These are phyloP conservation scores for Porcisia hertigi DNA, from an alignment of 208 protist genomes.

Conservation along the genomic window DNA sequence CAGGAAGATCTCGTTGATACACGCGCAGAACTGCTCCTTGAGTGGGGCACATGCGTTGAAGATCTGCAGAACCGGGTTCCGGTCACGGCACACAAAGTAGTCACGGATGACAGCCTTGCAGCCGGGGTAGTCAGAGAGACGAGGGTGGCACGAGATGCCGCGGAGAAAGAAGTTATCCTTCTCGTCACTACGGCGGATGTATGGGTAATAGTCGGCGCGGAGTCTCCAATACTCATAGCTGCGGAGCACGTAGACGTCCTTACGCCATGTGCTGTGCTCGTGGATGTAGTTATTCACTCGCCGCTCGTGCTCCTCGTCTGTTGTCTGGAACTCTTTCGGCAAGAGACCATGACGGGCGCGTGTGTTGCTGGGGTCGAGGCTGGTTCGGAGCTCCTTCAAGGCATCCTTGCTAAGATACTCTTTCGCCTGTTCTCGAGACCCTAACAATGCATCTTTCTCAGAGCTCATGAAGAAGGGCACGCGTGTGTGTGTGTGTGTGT, in stretches of 20 bases:
- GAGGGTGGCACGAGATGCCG: slow-evolving; percentile 73
- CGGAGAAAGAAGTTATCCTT: slow-evolving; percentile 85
- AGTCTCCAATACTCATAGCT: slow-evolving; percentile 82
- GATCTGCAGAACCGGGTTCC: slow-evolving; percentile 65
- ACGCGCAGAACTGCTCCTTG: slow-evolving; percentile 85
- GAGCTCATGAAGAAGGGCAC: background rate
- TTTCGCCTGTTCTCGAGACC: slow-evolving; percentile 39
- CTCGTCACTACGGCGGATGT: slow-evolving; percentile 65
- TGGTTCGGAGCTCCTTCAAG: slow-evolving; percentile 47
- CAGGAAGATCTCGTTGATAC: slow-evolving; percentile 87
- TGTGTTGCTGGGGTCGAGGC: slow-evolving; percentile 39
- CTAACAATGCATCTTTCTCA: slow-evolving; percentile 14
- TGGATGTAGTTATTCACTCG: slow-evolving; percentile 68
- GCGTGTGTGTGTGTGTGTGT: slow-evolving; percentile 14
- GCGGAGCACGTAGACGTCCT: slow-evolving; percentile 58
- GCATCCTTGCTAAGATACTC: slow-evolving; percentile 71
- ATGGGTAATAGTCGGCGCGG: slow-evolving; percentile 80
- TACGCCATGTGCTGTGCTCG: slow-evolving; percentile 57
- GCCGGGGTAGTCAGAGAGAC: slow-evolving; percentile 84
- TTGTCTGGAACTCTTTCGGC: slow-evolving; percentile 54
- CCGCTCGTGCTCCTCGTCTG: slow-evolving; percentile 60
- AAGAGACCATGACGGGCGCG: slow-evolving; percentile 68
- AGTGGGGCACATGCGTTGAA: slow-evolving; percentile 83
- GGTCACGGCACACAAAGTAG: slow-evolving; percentile 84
- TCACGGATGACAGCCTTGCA: slow-evolving; percentile 83